Base-by-base conservation (phyloP, 805 yeast species). In the Ogataea salicorniae region DNA sequence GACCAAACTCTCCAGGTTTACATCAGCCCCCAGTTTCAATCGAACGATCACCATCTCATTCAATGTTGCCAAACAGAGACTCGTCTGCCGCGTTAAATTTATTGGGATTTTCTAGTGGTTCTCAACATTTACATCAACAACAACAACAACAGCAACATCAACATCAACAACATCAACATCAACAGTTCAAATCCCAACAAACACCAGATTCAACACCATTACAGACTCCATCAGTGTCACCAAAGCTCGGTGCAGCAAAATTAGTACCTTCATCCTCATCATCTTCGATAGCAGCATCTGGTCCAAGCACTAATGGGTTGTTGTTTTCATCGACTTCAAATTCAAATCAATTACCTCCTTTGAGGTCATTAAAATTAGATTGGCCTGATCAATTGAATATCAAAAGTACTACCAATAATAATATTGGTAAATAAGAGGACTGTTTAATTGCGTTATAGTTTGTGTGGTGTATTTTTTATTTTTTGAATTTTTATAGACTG, bases 321-420 rank as follows among this genome's bases (percentile, higher is more conserved):
- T 4, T 26, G 3, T 26, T 26, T 26, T 9, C 31, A 4, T 26
- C 31, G 11, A 26, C 31, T 26, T 26, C 11, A 14, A 34, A 13
- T 34, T 15, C 17, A 11, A 50, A 55, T 17, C 56, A 54, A 39
- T 64, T 78, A 41, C 83, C 83, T 1, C 72, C 82, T 18, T 62
- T 78, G 42, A 62, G 79, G 43, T 73, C 80, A 35, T 67, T 78
- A 57, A 75, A 76, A 46, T 65, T 77, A 36, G 78, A 74, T 51
- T 67, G 77, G 46, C 81, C 81, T 2, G 69, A 70, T 17, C 74
- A 70, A 39, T 45, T 55, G 23, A 49, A 45, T 40, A 47, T 79
- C 18, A 22, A 34, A 14, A 39, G 22, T 26, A 23, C 41, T 23
- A 23, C 41, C n/a, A 39, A 39, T 39, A 23, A 31, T 23, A 34